These are phyloP conservation scores for Verbascum thapsus DNA, from an alignment of 257 asterid genomes.

Conservation along the genomic window DNA sequence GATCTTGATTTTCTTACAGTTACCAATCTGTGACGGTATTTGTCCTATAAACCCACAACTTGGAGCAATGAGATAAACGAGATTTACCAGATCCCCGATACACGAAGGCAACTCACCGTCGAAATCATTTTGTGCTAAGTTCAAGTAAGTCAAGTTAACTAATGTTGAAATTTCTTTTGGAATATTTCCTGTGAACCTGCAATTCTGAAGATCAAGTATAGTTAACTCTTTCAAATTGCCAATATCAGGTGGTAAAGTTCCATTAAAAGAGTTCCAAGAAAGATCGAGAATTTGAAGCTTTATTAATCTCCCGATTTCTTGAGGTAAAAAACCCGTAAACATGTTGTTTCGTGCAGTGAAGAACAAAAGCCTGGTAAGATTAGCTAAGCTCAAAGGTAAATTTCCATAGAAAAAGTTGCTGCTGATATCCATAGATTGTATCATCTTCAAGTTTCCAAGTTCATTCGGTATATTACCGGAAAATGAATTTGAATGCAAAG, in stretches of 20 bases:
- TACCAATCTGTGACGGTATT: slow-evolving; percentile 63
- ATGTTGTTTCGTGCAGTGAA: slow-evolving; percentile 53
- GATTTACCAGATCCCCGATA: slow-evolving; percentile 51
- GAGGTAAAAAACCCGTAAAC: slow-evolving; percentile 45
- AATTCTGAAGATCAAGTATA: slow-evolving; percentile 52
- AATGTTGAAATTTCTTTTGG: slow-evolving; percentile 54
- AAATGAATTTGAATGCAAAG: slow-evolving; percentile 56
- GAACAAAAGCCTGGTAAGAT: too few relatives aligned
- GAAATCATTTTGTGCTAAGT: slow-evolving; percentile 57
- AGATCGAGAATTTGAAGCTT: slow-evolving; percentile 59
- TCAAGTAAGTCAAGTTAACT: slow-evolving; percentile 51
- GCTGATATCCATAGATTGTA: slow-evolving; percentile 68
- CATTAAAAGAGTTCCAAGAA: slow-evolving; percentile 52
- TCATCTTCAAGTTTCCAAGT: slow-evolving; percentile 48
- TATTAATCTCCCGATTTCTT: slow-evolving; percentile 51
- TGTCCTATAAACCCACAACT: slow-evolving; percentile 55
- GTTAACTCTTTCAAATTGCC: slow-evolving; percentile 47
- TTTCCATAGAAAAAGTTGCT: slow-evolving; percentile 59
- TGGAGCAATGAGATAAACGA: slow-evolving; percentile 53
- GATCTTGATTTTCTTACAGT: slow-evolving; percentile 50
- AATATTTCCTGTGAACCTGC: slow-evolving; percentile 53
- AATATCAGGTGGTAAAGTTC: slow-evolving; percentile 50
- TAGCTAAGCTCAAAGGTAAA: too few relatives aligned
- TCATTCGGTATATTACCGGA: slow-evolving; percentile 57
- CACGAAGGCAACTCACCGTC: slow-evolving; percentile 59